Percentiles rank a stretch among this genome's conserved stretches.
Evolutionary conservation across 2,329 filamentous ascomycete genomes (phyloP).

Genomic region (Metarhizium sp.): DNA sequence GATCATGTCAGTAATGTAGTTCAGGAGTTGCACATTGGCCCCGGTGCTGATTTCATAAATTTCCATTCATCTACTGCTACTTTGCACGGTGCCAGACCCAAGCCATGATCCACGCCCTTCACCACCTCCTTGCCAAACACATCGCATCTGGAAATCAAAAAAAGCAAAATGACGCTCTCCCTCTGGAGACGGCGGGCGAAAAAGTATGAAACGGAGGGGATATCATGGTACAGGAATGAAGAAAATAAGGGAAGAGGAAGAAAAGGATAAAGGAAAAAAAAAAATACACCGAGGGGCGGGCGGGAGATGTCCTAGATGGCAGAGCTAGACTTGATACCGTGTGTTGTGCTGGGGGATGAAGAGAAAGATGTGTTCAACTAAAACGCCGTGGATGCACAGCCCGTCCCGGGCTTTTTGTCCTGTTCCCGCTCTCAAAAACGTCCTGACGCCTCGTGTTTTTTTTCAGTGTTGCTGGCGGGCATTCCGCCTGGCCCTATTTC

Average conservation of each 20-base stretch:
- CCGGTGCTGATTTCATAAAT: background rate
- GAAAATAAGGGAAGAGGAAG: background rate
- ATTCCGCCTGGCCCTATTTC: background rate
- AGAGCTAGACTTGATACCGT: no score
- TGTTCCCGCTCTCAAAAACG: background rate
- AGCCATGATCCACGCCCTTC: background rate
- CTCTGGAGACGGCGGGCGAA: no score
- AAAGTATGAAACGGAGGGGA: constrained; percentile 2
- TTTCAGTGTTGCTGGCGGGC: background rate
- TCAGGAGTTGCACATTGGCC: background rate
- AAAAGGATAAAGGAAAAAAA: background rate
- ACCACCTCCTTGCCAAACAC: background rate
- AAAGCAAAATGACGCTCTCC: no score
- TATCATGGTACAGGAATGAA: constrained; percentile 9
- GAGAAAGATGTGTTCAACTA: no score
- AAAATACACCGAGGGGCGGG: background rate
- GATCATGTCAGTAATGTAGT: background rate
- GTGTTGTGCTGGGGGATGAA: background rate
- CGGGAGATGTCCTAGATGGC: no score
- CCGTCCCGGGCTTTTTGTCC: background rate
- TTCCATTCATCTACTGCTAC: background rate
- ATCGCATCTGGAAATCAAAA: background rate
- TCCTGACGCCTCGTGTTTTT: background rate
- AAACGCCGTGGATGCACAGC: background rate
- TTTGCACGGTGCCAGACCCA: background rate